A percentile compares a stretch with the other conserved stretches of the same genome.
Evolutionary conservation across 148 eudicot genomes (phyloP).

Genomic region (Bassia scoparia): DNA sequence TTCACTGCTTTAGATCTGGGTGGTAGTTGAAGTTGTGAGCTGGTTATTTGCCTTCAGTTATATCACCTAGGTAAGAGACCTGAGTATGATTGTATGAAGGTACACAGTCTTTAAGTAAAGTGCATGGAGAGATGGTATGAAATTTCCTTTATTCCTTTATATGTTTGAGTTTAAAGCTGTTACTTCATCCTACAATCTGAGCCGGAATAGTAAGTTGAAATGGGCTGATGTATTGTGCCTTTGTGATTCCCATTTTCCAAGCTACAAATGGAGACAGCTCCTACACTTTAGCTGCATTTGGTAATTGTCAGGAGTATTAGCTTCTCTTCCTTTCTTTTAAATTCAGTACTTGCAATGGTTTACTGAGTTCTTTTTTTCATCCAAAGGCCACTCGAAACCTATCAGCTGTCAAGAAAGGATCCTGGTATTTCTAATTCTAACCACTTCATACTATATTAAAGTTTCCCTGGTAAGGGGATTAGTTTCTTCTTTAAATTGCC

Average conservation of each 20-base stretch:
- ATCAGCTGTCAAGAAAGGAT: conserved; percentile 65
- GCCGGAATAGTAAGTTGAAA: conserved; percentile 48
- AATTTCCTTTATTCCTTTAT: conserved; percentile 8
- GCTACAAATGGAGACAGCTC: conserved; percentile 48
- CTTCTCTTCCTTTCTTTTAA: conserved; percentile 50
- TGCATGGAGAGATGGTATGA: conserved; percentile 23
- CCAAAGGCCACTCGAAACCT: conserved; percentile 57
- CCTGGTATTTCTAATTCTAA: conserved; percentile 59
- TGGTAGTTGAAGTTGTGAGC: conserved; percentile 25
- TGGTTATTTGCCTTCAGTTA: not conserved
- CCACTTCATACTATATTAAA: conserved; percentile 29
- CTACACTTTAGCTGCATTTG: conserved; percentile 43
- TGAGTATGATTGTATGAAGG: conserved; percentile 32
- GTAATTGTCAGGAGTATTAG: conserved; percentile 50
- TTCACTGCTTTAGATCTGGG: conserved; percentile 10
- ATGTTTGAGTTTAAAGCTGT: conserved; percentile 33
- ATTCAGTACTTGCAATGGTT: conserved; percentile 42
- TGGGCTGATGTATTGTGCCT: conserved; percentile 42
- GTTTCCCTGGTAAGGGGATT: conserved; percentile 92
- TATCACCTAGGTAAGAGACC: conserved; percentile 35
- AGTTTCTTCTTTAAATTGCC: conserved; percentile 45
- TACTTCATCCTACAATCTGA: conserved; percentile 37
- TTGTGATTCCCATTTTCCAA: conserved; percentile 30
- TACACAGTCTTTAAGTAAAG: conserved; percentile 24
- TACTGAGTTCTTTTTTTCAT: conserved; percentile 60